These are phyloP conservation scores for Camelina hispida DNA, from an alignment of 345 rosid species.

Conservation along the genomic window DNA sequence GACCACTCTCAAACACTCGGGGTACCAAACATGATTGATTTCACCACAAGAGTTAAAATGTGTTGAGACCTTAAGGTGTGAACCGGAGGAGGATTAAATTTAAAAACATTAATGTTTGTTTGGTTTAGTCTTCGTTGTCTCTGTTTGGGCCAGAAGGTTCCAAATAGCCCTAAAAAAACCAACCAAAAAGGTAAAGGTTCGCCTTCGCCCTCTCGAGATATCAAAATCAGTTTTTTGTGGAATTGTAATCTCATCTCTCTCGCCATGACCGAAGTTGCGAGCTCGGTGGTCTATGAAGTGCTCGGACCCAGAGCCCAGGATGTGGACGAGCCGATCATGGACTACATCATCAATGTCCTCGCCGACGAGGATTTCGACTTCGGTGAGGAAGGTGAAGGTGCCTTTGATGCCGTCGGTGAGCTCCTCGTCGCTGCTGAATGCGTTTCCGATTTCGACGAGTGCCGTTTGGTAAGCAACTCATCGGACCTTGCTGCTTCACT, in stretches of 20 bases:
- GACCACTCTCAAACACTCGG: neutral
- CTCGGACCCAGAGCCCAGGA: constrained; percentile 73
- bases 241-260: too few relatives aligned
- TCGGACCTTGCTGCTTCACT: neutral
- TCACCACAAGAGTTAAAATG: neutral
- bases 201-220: neutral
- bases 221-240: neutral
- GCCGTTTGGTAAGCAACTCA: constrained; percentile 60
- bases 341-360: constrained; percentile 94
- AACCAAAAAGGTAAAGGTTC: too few relatives aligned
- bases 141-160: neutral
- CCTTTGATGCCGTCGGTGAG: constrained; percentile 88
- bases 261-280: constrained; percentile 86
- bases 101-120: too few relatives aligned
- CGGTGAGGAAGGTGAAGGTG: constrained; percentile 93
- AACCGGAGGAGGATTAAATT: neutral
- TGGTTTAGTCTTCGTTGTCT: neutral
- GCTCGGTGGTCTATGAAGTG: constrained; percentile 87
- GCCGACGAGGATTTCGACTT: constrained; percentile 98
- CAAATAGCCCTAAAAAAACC: too few relatives aligned
- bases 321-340: constrained; percentile 92
- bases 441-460: constrained; percentile 78
- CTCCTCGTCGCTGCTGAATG: constrained; percentile 89
- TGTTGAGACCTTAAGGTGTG: too few relatives aligned
- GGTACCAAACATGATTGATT: neutral